Evolutionary conservation across 116 monocot species (phyloP), one percentile per base, ranked within the genome.

Genomic region (Iris pallida): DNA sequence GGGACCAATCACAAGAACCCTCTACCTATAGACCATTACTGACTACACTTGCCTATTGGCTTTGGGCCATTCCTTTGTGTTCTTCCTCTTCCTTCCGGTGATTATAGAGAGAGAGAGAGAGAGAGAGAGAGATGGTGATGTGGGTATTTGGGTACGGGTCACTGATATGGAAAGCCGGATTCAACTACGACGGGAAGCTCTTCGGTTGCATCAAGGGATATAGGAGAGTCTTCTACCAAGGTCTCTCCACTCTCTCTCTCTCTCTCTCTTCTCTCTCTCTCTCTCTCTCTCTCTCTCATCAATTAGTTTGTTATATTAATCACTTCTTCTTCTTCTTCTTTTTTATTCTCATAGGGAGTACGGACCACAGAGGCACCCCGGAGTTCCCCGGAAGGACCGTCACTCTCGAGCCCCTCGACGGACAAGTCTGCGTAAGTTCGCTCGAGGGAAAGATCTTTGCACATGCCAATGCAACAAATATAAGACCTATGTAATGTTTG

Each of bases 121-220:
- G 11, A 55, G 59, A 55, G 57, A 64, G 68, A 55, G n/a, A 68
- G 59, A 78, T 90, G 90, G 89, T 65, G 78, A 76, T 79, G 81
- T 96, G 92, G 96, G 86, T 96, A 18, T 96, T 92, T 59, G 96
- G 96, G 2, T 96, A 96, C 52, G 96, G 96, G 0, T 96, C 96
- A 14, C 75, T 96, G 44, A 91, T 96, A 72, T 96, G 96, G 92
- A 91, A 89, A 63, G 81, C 92, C 4, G 96, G 96, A 0, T 96
- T 96, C 80, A 68, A 42, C 15, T 87, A 83, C 79, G 96, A 96
- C 41, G 80, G 83, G 71, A 71, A 79, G 75, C 71, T 87, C 58
- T 59, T 87, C 17, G 96, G 92, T 56, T 96, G 92, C 87, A 80
- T 96, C 82, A 73, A 68, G 41, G 92, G 80, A 44, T 92, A 92